Evolutionary conservation across 2,329 filamentous ascomycete species (phyloP).

Genomic region (Rosellinia necatrix): DNA sequence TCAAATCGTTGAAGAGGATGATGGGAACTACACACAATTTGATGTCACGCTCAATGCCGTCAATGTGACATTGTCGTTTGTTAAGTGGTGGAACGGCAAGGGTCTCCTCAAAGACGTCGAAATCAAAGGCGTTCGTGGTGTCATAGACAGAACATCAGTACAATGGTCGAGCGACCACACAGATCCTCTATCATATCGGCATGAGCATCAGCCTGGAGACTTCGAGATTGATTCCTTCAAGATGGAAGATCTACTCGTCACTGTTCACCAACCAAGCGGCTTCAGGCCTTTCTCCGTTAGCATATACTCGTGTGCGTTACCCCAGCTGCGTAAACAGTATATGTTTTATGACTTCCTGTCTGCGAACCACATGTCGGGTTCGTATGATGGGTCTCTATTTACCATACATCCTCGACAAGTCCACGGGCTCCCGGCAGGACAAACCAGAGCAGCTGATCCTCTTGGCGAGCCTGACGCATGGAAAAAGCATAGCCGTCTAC

Average conservation of each 20-base stretch:
- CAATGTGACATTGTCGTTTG: constrained; percentile 93
- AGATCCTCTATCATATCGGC: constrained; percentile 85
- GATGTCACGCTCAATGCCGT: constrained; percentile 94
- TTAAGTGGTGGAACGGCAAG: constrained; percentile 99
- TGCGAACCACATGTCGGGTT: constrained; percentile 94
- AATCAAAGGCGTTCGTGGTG: constrained; percentile 88
- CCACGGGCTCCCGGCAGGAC: constrained; percentile 74
- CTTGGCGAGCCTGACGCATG: constrained; percentile 73
- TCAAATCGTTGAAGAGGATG: constrained; percentile 65
- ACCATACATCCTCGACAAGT: constrained; percentile 94
- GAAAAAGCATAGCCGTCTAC: constrained; percentile 94
- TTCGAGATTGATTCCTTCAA: constrained; percentile 98
- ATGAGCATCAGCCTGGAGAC: constrained; percentile 86
- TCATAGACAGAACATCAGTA: constrained; percentile 87
- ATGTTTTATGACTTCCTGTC: constrained; percentile 97
- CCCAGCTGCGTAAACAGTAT: constrained; percentile 92
- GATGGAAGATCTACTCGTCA: constrained; percentile 89
- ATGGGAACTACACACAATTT: constrained; percentile 97
- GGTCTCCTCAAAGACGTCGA: constrained; percentile 90
- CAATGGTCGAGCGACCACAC: constrained; percentile 69
- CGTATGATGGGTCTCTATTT: constrained; percentile 93
- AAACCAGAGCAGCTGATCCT: constrained; percentile 60
- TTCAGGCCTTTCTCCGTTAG: constrained; percentile 96
- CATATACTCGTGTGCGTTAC: constrained; percentile 94
- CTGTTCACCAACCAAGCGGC: constrained; percentile 83